These are phyloP conservation scores for Nakazawaea peltata DNA, from an alignment of 805 yeast species.

Conservation along the genomic window DNA sequence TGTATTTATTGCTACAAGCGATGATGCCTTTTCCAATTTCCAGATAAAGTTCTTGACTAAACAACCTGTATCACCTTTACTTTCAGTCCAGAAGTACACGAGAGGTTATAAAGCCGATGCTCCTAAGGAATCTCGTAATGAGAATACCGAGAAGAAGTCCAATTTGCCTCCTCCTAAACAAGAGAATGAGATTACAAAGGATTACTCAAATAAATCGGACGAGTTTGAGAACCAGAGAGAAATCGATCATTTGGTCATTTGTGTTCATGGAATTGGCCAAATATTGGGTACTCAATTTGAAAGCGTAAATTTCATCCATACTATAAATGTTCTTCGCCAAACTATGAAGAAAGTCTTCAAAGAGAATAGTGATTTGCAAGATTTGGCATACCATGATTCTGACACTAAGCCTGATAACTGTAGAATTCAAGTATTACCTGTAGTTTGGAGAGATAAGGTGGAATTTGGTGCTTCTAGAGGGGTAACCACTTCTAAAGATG, in stretches of 20 bases:
- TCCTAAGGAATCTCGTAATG: conserved; percentile 3
- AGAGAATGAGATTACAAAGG: conserved; percentile 38
- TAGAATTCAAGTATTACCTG: conserved; percentile 78
- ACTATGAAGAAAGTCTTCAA: conserved; percentile 44
- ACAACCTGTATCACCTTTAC: conserved; percentile 19
- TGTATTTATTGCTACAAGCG: conserved; percentile 17
- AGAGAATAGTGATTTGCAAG: conserved; percentile 30
- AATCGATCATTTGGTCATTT: conserved; percentile 59
- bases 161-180: conserved; percentile 1
- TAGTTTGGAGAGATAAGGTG: conserved; percentile 81
- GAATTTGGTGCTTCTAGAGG: conserved; percentile 44
- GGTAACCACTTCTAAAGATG: conserved; percentile 16
- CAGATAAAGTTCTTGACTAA: conserved; percentile 19
- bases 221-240: conserved; percentile 31
- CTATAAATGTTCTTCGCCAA: conserved; percentile 57
- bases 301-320: conserved; percentile 81
- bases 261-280: conserved; percentile 95
- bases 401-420: conserved; percentile 35
- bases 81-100: conserved; percentile 41
- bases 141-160: background rate
- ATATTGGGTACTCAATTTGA: conserved; percentile 70
- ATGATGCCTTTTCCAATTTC: conserved; percentile 18
- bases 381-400: conserved; percentile 23
- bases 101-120: conserved; percentile 35
- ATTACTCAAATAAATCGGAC: conserved; percentile 37